A percentile compares a stretch with the other conserved stretches of the same genome.
Conservation (phyloP, 768 basidiomycete species). For the Multifurca ochricompacta region DNA sequence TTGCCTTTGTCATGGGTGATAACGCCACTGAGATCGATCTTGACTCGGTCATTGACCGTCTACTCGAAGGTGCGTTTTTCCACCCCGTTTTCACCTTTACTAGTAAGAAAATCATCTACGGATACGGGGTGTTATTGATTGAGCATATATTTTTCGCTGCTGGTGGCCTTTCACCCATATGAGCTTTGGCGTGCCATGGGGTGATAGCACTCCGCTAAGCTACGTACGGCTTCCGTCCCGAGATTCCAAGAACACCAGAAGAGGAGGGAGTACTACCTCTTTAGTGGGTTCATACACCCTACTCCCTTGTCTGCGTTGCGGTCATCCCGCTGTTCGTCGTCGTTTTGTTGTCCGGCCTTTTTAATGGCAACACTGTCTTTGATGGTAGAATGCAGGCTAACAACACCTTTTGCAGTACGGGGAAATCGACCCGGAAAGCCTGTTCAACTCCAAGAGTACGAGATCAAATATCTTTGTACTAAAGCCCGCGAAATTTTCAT, state of each 20-base stretch:
- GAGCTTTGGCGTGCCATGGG: not conserved
- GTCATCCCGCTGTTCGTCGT: not conserved
- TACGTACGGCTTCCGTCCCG: not conserved
- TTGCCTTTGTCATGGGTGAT: constrained; percentile 52
- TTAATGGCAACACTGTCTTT: not conserved
- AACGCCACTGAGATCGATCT: constrained; percentile 91
- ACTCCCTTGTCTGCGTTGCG: not conserved
- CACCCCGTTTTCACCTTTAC: not conserved
- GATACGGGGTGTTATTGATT: not conserved
- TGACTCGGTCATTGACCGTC: constrained; percentile 97
- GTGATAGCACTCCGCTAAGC: not conserved
- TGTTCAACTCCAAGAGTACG: constrained; percentile 95
- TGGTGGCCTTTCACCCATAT: not conserved
- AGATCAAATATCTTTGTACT: constrained; percentile 98
- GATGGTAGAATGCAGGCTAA: constrained; percentile 1
- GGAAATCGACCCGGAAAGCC: constrained; percentile 98
- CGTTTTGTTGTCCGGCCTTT: not conserved
- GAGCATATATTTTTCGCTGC: not conserved
- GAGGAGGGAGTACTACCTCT: not conserved
- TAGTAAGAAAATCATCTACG: not conserved
- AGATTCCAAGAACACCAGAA: not conserved
- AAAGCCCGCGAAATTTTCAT: constrained; percentile 99
- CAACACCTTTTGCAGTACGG: constrained; percentile 52
- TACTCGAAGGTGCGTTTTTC: constrained; percentile 82
- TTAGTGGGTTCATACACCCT: not conserved